Percentiles rank a stretch among this genome's conserved stretches.
Evolutionary conservation across 768 basidiomycete species (phyloP).

Genomic region (Rhodocollybia butyracea): DNA sequence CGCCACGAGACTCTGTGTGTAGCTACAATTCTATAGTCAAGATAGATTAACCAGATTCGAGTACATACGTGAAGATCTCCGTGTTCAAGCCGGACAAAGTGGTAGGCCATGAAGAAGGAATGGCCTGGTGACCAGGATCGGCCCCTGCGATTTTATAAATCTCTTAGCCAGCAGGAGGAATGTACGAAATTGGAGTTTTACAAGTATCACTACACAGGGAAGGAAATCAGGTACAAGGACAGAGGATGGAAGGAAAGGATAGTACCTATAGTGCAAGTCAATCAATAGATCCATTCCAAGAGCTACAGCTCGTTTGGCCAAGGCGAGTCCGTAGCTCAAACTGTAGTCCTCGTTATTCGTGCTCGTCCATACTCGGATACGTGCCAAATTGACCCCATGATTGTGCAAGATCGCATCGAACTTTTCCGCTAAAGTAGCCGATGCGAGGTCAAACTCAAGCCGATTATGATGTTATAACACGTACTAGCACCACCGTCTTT

Average conservation of each 20-base stretch:
- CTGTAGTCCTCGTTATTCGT: conserved; percentile 49
- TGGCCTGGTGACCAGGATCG: conserved; percentile 59
- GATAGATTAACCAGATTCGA: conserved; percentile 37
- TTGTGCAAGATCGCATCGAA: conserved; percentile 53
- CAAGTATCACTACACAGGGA: background rate
- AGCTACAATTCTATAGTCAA: conserved; percentile 53
- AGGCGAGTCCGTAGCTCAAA: conserved; percentile 45
- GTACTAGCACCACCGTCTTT: conserved; percentile 31
- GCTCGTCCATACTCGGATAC: conserved; percentile 63
- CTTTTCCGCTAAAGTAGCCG: conserved; percentile 21
- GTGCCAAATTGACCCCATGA: conserved; percentile 55
- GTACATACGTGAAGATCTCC: conserved; percentile 44
- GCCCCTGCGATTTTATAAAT: conserved; percentile 41
- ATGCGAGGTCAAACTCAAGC: conserved; percentile 10
- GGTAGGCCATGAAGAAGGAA: conserved; percentile 38
- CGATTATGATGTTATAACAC: background rate
- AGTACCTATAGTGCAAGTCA: conserved; percentile 55
- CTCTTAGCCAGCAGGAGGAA: background rate
- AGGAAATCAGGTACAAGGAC: background rate
- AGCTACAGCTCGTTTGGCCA: conserved; percentile 53
- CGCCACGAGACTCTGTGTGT: conserved; percentile 50
- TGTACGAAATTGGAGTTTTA: background rate
- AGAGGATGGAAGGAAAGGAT: background rate
- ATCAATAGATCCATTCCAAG: conserved; percentile 54
- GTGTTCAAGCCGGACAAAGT: conserved; percentile 49